Percentiles rank a stretch among this genome's conserved stretches.
phyloP scores from a whole-genome alignment of 1,284 basidiomycete genomes.

The Volvariella surrecta region DNA sequence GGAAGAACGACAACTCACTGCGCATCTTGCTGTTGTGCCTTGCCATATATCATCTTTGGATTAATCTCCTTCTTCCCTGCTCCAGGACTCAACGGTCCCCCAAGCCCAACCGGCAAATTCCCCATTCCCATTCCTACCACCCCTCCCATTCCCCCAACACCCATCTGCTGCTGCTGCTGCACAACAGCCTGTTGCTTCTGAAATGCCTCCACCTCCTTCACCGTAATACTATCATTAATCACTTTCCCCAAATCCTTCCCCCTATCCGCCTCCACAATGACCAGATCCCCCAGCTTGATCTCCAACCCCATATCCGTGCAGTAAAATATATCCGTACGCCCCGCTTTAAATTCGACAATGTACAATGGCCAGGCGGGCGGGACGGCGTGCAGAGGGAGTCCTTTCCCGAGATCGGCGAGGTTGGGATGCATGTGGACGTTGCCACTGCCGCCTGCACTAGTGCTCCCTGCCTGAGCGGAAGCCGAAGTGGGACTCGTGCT shows the following conservation, averaged over 20 bases:
- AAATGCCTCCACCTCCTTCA: constrained; percentile 87
- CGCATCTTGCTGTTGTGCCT: constrained; percentile 79
- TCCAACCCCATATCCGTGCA: constrained; percentile 57
- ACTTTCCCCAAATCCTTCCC: constrained; percentile 91
- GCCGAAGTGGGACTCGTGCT: background rate
- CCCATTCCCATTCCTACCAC: constrained; percentile 13
- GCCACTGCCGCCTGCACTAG: constrained; percentile 21
- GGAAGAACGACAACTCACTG: constrained; percentile 46
- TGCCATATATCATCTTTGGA: constrained; percentile 95
- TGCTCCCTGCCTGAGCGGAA: background rate
- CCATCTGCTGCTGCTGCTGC: constrained; percentile 22
- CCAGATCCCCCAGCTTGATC: constrained; percentile 79
- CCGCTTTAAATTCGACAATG: constrained; percentile 97
- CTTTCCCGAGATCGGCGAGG: constrained; percentile 77
- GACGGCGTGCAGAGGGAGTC: constrained; percentile 79
- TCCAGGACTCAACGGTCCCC: constrained; percentile 15
- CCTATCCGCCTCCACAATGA: constrained; percentile 95
- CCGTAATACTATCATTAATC: constrained; percentile 83
- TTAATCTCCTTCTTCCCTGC: constrained; percentile 80
- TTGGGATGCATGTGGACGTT: constrained; percentile 20
- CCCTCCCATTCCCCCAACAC: constrained; percentile 49
- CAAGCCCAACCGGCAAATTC: constrained; percentile 1
- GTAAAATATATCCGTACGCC: constrained; percentile 92
- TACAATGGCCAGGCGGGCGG: constrained; percentile 83
- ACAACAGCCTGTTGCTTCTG: constrained; percentile 57